Percentiles rank a stretch among this genome's conserved stretches.
Conservation (phyloP, 1,284 basidiomycete species). For the Rhizoctonia solani region DNA sequence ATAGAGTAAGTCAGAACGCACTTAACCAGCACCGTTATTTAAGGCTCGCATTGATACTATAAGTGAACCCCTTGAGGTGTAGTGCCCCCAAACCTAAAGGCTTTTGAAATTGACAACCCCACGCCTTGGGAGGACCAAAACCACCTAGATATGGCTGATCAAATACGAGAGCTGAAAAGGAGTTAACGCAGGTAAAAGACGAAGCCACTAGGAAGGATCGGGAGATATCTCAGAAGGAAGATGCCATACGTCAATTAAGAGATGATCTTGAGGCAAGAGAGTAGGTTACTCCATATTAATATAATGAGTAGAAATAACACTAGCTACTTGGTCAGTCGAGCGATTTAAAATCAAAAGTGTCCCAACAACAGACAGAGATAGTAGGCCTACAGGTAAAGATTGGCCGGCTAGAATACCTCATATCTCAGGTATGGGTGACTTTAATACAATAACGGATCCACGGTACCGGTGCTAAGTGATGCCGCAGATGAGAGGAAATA, state of each 20-base stretch:
- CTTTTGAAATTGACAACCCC: no score
- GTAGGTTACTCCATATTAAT: no score
- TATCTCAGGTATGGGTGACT: not conserved
- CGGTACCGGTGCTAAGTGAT: no score
- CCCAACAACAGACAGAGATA: not conserved
- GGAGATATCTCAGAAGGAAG: not conserved
- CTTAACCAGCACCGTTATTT: not conserved
- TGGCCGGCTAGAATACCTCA: not conserved
- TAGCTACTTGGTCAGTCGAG: not conserved
- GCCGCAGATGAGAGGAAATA: no score
- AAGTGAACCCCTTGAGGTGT: no score
- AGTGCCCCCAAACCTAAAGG: no score
- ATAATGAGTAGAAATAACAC: no score
- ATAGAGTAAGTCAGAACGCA: not conserved
- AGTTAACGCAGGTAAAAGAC: not conserved
- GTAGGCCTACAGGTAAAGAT: not conserved
- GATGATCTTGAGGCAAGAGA: not conserved
- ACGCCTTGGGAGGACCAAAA: constrained; percentile 7
- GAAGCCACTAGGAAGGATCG: not conserved
- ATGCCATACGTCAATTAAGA: not conserved
- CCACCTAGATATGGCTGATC: not conserved
- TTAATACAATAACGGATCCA: no score
- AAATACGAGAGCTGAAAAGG: not conserved
- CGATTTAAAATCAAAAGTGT: not conserved
- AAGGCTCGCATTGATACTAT: no score